These are phyloP conservation scores for Collybiopsis confluens DNA, from an alignment of 768 basidiomycete genomes.

Conservation along the genomic window DNA sequence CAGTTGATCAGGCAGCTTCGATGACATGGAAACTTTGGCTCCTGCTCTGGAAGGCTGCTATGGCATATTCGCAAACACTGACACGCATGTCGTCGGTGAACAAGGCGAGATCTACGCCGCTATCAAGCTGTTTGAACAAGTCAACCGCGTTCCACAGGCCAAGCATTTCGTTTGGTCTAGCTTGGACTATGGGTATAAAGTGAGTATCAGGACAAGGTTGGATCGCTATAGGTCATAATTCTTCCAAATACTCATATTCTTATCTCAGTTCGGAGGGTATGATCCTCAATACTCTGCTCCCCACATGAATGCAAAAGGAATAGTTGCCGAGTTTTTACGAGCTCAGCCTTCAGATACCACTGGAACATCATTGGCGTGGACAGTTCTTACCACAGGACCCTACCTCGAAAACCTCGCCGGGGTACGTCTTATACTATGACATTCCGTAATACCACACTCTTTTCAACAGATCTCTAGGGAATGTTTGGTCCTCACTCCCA, in stretches of 20 bases:
- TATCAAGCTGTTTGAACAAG: conserved; percentile 7
- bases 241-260: background rate
- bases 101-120: conserved; percentile 2
- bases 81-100: conserved; percentile 4
- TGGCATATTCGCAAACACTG: conserved; percentile 14
- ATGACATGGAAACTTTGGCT: conserved; percentile 19
- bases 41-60: conserved; percentile 31
- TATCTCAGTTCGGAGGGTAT: background rate
- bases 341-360: conserved; percentile 28
- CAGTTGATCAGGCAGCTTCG: conserved; percentile 24
- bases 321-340: conserved; percentile 33
- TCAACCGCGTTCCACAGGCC: background rate
- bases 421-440: conserved; percentile 18
- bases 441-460: background rate
- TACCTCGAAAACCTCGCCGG: conserved; percentile 39
- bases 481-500: conserved; percentile 30
- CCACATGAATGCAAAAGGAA: conserved; percentile 39
- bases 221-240: background rate
- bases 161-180: conserved; percentile 5
- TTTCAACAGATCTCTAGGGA: conserved; percentile 14
- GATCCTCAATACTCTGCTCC: conserved; percentile 26
- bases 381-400: conserved; percentile 31
- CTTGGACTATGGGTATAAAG: conserved; percentile 6
- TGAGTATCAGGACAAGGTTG: background rate
- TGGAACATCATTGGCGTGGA: conserved; percentile 29